Percentiles rank a stretch among this genome's conserved stretches.
phyloP scores from a whole-genome alignment of 257 asterid species.

The Lavandula angustifolia region DNA sequence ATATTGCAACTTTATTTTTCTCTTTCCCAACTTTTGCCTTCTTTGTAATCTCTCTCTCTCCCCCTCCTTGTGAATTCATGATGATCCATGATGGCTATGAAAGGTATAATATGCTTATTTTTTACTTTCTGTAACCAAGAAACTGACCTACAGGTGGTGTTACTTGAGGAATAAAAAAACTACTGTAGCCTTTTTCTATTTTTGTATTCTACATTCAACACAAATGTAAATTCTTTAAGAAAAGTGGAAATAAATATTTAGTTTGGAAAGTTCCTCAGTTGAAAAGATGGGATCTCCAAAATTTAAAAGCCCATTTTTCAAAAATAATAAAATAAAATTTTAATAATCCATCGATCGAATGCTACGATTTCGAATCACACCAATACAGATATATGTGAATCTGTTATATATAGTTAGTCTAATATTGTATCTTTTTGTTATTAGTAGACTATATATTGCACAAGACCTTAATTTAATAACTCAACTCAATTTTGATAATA shows the following conservation, averaged over 20 bases:
- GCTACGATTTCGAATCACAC: too few species aligned
- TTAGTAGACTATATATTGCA: too few species aligned
- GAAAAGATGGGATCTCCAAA: too few species aligned
- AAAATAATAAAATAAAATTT: too few species aligned
- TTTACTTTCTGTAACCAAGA: slow-evolving; percentile 31
- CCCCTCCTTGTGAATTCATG: slow-evolving; percentile 6
- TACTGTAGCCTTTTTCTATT: background rate
- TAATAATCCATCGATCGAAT: too few species aligned
- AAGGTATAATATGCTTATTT: slow-evolving; percentile 34
- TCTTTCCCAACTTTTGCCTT: slow-evolving; percentile 20
- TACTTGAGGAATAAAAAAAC: slow-evolving; percentile 18
- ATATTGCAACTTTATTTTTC: slow-evolving; percentile 37
- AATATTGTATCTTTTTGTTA: too few species aligned
- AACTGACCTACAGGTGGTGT: slow-evolving; percentile 29
- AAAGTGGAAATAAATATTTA: background rate
- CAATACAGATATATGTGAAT: too few species aligned
- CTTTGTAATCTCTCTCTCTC: background rate
- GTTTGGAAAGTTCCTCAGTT: background rate
- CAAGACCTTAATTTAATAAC: background rate
- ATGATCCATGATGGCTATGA: slow-evolving; percentile 36
- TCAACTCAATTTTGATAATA: background rate
- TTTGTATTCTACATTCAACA: background rate
- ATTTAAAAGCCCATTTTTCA: too few species aligned
- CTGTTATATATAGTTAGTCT: too few species aligned
- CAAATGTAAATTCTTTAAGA: background rate